These are phyloP conservation scores for Jaenimonas drosophilae DNA, from an alignment of 208 protist species.

Conservation along the genomic window DNA sequence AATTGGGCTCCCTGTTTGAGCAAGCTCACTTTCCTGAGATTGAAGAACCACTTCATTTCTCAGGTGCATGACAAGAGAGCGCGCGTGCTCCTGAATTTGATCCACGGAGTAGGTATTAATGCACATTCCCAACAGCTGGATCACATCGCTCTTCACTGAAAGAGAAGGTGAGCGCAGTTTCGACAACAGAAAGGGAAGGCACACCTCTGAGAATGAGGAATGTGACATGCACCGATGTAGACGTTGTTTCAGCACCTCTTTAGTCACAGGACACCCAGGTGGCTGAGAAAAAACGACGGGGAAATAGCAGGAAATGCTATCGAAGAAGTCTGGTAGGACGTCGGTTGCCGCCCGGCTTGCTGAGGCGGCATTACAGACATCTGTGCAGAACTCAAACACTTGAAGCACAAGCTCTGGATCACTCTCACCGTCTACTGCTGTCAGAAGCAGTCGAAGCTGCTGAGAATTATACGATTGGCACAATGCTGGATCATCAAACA, in stretches of 20 bases:
- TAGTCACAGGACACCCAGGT: slow-evolving; percentile 45
- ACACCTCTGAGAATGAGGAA: slow-evolving; percentile 29
- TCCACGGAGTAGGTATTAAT: slow-evolving; percentile 3
- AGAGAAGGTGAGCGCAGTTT: slow-evolving; percentile 61
- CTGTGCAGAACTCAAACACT: slow-evolving; percentile 30
- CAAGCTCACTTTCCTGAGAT: background rate
- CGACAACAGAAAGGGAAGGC: slow-evolving; percentile 56
- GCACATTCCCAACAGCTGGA: slow-evolving; percentile 23
- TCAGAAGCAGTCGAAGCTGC: slow-evolving; percentile 29
- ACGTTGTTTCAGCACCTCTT: slow-evolving; percentile 29
- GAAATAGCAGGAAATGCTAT: slow-evolving; percentile 77
- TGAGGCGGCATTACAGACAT: slow-evolving; percentile 10
- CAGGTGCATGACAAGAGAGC: background rate
- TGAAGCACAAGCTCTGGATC: slow-evolving; percentile 57
- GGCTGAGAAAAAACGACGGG: slow-evolving; percentile 71
- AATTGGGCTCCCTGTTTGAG: background rate
- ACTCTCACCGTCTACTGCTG: slow-evolving; percentile 59
- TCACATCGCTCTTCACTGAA: slow-evolving; percentile 48
- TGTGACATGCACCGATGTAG: slow-evolving; percentile 35
- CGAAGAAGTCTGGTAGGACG: slow-evolving; percentile 60
- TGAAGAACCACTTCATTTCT: background rate
- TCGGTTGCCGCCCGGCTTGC: slow-evolving; percentile 14
- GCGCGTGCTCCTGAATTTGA: background rate
- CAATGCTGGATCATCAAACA: slow-evolving; percentile 9
- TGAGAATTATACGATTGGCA: slow-evolving; percentile 9